A percentile compares a stretch with the other conserved stretches of the same genome.
phyloP scores from a whole-genome alignment of 2,329 filamentous ascomycete species.

The Fusarium sp. region DNA sequence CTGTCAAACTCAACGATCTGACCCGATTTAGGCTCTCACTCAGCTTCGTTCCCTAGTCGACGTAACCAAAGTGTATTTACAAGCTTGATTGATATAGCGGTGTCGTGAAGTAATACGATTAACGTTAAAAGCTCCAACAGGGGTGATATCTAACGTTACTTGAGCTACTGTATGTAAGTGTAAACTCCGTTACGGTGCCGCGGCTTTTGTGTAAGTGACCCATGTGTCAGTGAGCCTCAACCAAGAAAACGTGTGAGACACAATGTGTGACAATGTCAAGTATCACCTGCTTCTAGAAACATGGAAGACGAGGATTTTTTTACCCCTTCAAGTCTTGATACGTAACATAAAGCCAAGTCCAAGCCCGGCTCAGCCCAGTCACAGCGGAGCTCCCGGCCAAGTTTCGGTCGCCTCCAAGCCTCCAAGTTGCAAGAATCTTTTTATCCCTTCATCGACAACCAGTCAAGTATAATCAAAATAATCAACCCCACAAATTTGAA shows the following conservation, averaged over 20 bases:
- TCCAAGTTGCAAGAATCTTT: background rate
- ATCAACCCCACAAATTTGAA: background rate
- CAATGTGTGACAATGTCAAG: background rate
- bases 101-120: background rate
- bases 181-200: background rate
- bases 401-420: slow-evolving; percentile 32
- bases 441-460: background rate
- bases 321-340: background rate
- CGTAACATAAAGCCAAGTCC: slow-evolving; percentile 1
- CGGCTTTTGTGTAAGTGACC: slow-evolving; percentile 10
- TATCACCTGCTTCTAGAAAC: slow-evolving; percentile 12
- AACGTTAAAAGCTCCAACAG: background rate
- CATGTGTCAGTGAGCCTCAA: slow-evolving; percentile 5
- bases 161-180: background rate
- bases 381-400: slow-evolving; percentile 28
- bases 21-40: slow-evolving; percentile 26
- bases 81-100: background rate
- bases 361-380: slow-evolving; percentile 3
- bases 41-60: slow-evolving; percentile 18
- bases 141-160: background rate
- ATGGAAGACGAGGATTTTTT: slow-evolving; percentile 12
- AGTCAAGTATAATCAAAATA: slow-evolving; percentile 3
- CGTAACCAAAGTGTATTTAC: background rate
- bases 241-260: slow-evolving; percentile 12
- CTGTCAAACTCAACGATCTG: slow-evolving; percentile 26